Conservation (phyloP, 371 early-diverging fungal genomes). For the Entomophthora muscae region DNA sequence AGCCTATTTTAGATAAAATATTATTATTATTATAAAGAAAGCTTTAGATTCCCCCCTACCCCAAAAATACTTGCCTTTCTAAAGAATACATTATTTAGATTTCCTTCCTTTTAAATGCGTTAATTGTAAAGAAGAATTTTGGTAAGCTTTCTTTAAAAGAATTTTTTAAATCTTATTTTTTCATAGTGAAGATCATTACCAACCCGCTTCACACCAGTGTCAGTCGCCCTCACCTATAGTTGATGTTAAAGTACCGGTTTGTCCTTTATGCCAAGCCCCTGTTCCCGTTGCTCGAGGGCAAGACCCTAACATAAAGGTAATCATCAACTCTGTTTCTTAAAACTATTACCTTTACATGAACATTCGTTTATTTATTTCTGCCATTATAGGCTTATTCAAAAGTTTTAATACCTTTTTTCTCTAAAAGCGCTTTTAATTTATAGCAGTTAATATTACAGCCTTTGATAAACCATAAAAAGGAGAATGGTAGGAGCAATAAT, state of each 20-base stretch:
- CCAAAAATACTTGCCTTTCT: not conserved
- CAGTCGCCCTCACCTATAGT: not conserved
- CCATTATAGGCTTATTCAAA: no score
- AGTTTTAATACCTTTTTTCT: no score
- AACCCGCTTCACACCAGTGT: constrained; percentile 3
- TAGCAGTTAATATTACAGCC: no score
- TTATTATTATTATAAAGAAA: not conserved
- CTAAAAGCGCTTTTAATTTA: no score
- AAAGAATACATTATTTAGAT: not conserved
- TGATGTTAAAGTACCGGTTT: constrained; percentile 6
- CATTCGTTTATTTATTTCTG: no score
- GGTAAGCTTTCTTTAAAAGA: not conserved
- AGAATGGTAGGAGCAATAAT: no score
- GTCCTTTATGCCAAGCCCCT: constrained; percentile 2
- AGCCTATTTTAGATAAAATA: not conserved
- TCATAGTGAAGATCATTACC: constrained; percentile 5
- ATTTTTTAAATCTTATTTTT: not conserved
- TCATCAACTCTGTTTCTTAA: no score
- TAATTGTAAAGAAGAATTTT: not conserved
- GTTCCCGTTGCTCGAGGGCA: not conserved
- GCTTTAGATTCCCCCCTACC: not conserved
- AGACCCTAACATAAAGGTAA: constrained; percentile 4
- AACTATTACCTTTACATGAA: no score
- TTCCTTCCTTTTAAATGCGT: constrained; percentile 6
- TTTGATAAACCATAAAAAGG: no score